phyloP scores from a whole-genome alignment of 192 early-diverging fungal species.

The Anaeromyces robustus region DNA sequence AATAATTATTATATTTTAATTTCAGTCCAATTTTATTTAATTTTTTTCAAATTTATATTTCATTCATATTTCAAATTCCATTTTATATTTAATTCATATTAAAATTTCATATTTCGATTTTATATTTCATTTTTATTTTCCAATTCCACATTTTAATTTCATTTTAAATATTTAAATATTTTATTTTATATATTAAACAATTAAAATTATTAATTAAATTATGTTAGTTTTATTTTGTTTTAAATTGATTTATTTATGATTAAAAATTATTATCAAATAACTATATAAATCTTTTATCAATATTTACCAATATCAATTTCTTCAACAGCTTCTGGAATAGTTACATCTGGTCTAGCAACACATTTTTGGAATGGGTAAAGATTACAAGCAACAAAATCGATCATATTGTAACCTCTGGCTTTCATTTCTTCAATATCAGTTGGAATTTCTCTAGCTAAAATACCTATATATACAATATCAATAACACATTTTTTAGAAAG shows the following conservation, averaged over 20 bases:
- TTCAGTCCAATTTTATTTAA: no score
- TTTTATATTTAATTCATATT: no score
- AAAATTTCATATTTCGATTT: no score
- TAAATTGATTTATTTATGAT: no score
- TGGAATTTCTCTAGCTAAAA: conserved; percentile 74
- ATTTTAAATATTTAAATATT: neutral
- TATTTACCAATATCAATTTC: conserved; percentile 87
- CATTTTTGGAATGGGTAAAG: conserved; percentile 97
- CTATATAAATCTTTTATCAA: no score
- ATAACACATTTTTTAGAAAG: neutral
- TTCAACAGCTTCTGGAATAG: conserved; percentile 87
- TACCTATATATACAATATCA: conserved; percentile 22
- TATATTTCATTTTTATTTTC: conserved; percentile 1
- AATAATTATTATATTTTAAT: neutral
- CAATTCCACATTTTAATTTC: neutral
- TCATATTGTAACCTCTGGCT: conserved; percentile 75
- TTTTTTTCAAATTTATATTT: no score
- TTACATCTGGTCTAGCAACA: conserved; percentile 71
- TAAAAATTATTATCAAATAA: no score
- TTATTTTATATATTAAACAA: no score
- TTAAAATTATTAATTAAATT: no score
- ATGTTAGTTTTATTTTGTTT: no score
- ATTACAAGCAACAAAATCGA: conserved; percentile 94
- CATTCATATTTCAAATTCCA: no score
- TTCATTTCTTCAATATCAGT: conserved; percentile 76